These are phyloP conservation scores for Solanum gandarillasii DNA, from an alignment of 257 asterid genomes.

Conservation along the genomic window DNA sequence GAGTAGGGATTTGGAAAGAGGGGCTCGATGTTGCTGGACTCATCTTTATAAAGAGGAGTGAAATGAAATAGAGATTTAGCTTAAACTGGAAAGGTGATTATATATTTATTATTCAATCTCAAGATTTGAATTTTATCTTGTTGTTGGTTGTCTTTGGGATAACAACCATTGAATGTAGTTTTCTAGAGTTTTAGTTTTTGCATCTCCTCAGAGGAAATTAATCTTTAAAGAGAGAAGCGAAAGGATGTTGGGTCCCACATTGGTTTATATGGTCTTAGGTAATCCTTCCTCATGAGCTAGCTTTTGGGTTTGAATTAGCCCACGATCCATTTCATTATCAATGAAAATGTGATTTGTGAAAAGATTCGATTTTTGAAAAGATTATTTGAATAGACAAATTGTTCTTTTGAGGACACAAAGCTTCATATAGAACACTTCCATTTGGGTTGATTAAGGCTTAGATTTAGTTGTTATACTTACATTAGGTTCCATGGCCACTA, in stretches of 20 bases:
- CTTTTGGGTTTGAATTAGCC: not conserved
- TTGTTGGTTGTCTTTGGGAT: not conserved
- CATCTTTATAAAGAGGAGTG: not conserved
- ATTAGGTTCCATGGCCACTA: not conserved
- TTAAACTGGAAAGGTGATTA: not conserved
- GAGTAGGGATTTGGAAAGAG: not conserved
- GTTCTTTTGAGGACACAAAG: not conserved
- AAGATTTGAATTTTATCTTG: not conserved
- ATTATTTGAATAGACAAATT: not conserved
- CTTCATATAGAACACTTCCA: not conserved
- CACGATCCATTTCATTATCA: not conserved
- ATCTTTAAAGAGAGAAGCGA: not conserved
- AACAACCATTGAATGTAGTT: not conserved
- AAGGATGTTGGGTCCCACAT: not conserved
- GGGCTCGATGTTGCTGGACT: not conserved
- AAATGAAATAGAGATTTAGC: not conserved
- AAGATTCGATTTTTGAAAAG: not conserved
- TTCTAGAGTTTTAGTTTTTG: not conserved
- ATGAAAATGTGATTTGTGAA: not conserved
- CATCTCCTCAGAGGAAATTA: not conserved
- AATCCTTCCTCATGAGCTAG: not conserved
- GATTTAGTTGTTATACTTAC: not conserved
- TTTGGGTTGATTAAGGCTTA: not conserved
- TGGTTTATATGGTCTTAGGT: not conserved
- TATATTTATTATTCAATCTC: not conserved